These are phyloP conservation scores for Cenococcum geophilum DNA, from an alignment of 495 filamentous ascomycete species.

Conservation along the genomic window DNA sequence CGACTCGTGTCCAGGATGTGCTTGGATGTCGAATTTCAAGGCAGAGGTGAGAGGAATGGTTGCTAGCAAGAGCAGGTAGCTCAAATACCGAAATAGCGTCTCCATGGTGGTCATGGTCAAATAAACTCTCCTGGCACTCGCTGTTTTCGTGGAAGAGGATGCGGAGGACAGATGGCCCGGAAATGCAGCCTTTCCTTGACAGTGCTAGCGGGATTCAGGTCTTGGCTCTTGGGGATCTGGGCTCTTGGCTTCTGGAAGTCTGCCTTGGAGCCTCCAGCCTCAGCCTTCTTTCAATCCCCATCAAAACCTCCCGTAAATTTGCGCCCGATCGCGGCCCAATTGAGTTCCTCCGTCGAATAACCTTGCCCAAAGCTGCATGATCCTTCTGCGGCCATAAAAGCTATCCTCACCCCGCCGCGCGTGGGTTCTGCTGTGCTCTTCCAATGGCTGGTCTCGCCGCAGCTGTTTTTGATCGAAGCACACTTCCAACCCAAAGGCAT, in stretches of 20 bases:
- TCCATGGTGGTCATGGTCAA: constrained; percentile 23
- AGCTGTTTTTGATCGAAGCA: not conserved
- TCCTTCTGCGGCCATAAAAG: not conserved
- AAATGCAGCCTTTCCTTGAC: not conserved
- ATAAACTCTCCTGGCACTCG: not conserved
- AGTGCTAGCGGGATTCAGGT: not conserved
- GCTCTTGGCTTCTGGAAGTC: not conserved
- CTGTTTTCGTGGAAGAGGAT: constrained; percentile 3
- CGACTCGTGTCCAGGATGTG: constrained; percentile 52
- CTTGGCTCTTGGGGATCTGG: not conserved
- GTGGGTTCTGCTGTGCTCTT: not conserved
- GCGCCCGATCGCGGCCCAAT: not conserved
- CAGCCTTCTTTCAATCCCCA: not conserved
- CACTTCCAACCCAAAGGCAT: not conserved
- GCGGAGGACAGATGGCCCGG: constrained; percentile 5
- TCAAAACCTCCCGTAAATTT: not conserved
- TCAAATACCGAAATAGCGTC: constrained; percentile 16
- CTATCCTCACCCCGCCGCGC: not conserved
- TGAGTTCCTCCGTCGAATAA: too few species aligned
- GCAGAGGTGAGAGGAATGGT: constrained; percentile 57
- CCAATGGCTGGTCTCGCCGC: not conserved
- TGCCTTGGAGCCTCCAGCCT: not conserved
- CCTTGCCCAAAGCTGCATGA: not conserved
- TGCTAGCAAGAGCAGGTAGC: constrained; percentile 24
- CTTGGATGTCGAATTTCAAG: constrained; percentile 88